Percentiles rank a stretch among this genome's conserved stretches.
Conservation (phyloP, 2,329 filamentous ascomycete genomes). For the Xylaria sp. region DNA sequence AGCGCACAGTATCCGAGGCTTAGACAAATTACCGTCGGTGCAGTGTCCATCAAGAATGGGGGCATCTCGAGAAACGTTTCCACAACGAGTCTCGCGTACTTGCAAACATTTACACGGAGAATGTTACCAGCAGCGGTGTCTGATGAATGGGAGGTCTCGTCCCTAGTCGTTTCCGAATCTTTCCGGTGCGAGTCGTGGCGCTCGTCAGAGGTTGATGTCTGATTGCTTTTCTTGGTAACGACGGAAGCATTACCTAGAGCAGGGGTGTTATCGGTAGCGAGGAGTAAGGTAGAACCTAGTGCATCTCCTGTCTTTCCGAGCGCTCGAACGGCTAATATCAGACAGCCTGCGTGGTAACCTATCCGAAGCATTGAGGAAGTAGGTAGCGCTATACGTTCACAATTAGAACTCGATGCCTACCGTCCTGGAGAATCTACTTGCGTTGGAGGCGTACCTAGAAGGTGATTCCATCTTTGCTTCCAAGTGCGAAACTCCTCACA, state of each 20-base stretch:
- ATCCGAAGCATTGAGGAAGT: slow-evolving; percentile 50
- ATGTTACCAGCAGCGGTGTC: slow-evolving; percentile 9
- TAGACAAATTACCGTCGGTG: slow-evolving; percentile 47
- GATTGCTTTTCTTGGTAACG: slow-evolving; percentile 14
- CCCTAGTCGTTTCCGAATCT: slow-evolving; percentile 6
- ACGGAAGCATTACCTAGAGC: slow-evolving; percentile 5
- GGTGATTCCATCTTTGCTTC: slow-evolving; percentile 51
- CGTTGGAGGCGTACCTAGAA: slow-evolving; percentile 45
- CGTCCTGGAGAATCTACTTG: no score
- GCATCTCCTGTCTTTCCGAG: slow-evolving; percentile 48
- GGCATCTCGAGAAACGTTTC: slow-evolving; percentile 50
- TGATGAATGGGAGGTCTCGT: not conserved
- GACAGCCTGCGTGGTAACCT: slow-evolving; percentile 50
- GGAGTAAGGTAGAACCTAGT: slow-evolving; percentile 44
- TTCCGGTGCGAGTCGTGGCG: not conserved
- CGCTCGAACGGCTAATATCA: slow-evolving; percentile 48
- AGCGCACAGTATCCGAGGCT: slow-evolving; percentile 50
- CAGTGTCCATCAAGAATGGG: slow-evolving; percentile 45
- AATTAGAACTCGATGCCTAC: slow-evolving; percentile 5
- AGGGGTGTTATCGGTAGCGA: slow-evolving; percentile 39
- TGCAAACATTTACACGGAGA: slow-evolving; percentile 44
- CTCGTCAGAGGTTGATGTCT: slow-evolving; percentile 8
- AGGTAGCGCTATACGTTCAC: slow-evolving; percentile 42
- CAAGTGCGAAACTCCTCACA: slow-evolving; percentile 50
- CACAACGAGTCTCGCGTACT: slow-evolving; percentile 46